Base-by-base conservation (phyloP, 345 rosid genomes). In the Lumnitzera littorea region DNA sequence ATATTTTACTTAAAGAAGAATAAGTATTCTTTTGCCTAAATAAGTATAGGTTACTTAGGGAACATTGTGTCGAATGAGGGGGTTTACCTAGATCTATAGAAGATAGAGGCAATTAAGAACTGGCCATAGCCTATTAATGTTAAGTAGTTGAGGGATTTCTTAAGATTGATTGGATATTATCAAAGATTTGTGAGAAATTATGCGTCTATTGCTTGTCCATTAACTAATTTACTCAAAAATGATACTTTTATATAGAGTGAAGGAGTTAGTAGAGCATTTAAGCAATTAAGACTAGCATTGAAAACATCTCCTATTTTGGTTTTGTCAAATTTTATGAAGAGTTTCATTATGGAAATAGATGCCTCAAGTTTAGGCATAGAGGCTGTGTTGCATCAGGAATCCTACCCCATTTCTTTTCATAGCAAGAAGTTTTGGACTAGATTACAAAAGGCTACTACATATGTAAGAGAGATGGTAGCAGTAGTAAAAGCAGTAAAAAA, bases 231-330 rank as follows among this genome's bases (percentile, higher is more conserved):
- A 11, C 12, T 49, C 2, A 4, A 49, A 16, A 49, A 11, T 2
- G 51, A 49, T 49, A 12, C 51, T 49, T 49, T 49, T 49, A 4
- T 13, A 12, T 2, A 12, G 51, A 2, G 8, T 13, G 8, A 49
- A 2, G 51, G 11, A 11, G 51, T 12, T 49, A 13, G 0, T 13
- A 12, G 4, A 2, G 17, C 15, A 2, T 49, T 49, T 16, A 3
- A 49, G 51, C 5, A 49, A 49, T 3, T 49, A 2, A 49, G 11
- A 12, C 15, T 3, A 16, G 17, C 12, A 2, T 13, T 49, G 12
- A 13, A 4, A 3, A 64, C 46, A 67, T 50, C 62, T 54, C 61
- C 67, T 13, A 75, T 69, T 73, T 71, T 71, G 23, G 53, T 43
- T 54, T 53, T 58, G 11, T 20, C 4, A 62, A 36, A 50, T 56